Percentiles rank a stretch among this genome's conserved stretches.
phyloP scores from a whole-genome alignment of 2,329 filamentous ascomycete genomes.

The Microsporum canis region DNA sequence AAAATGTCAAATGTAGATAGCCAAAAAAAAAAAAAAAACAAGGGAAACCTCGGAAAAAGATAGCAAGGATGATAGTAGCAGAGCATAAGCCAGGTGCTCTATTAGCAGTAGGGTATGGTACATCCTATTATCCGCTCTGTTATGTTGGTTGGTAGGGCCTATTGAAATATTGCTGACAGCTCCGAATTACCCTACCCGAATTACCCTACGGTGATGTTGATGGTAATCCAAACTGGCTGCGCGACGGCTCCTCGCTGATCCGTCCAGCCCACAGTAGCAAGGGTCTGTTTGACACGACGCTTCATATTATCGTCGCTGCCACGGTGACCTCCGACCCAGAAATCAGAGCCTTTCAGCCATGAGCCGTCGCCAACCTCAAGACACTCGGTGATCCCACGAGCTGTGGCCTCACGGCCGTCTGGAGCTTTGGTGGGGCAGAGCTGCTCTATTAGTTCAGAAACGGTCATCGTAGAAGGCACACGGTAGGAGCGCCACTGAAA shows the following conservation, averaged over 20 bases:
- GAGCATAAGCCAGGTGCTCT: neutral
- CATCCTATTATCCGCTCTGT: too few species aligned
- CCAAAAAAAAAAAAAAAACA: neutral
- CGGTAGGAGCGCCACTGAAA: constrained; percentile 41
- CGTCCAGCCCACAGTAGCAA: constrained; percentile 52
- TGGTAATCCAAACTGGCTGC: constrained; percentile 18
- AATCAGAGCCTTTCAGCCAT: constrained; percentile 48
- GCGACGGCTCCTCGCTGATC: constrained; percentile 18
- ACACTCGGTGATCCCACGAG: constrained; percentile 46
- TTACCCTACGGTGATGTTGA: neutral
- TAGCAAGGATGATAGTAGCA: neutral
- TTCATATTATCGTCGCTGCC: constrained; percentile 24
- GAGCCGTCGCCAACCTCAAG: constrained; percentile 44
- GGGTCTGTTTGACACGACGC: constrained; percentile 37
- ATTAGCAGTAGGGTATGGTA: neutral
- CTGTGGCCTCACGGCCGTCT: constrained; percentile 13
- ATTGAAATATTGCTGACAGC: too few species aligned
- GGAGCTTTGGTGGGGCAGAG: constrained; percentile 45
- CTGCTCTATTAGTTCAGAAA: constrained; percentile 48
- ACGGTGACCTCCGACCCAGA: constrained; percentile 33
- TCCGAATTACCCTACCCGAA: too few species aligned
- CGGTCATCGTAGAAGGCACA: constrained; percentile 43
- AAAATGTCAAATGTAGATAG: neutral
- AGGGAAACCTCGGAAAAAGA: neutral
- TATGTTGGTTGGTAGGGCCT: too few species aligned